phyloP scores from a whole-genome alignment of 2,329 filamentous ascomycete genomes.

The Epichloe glyceriae region DNA sequence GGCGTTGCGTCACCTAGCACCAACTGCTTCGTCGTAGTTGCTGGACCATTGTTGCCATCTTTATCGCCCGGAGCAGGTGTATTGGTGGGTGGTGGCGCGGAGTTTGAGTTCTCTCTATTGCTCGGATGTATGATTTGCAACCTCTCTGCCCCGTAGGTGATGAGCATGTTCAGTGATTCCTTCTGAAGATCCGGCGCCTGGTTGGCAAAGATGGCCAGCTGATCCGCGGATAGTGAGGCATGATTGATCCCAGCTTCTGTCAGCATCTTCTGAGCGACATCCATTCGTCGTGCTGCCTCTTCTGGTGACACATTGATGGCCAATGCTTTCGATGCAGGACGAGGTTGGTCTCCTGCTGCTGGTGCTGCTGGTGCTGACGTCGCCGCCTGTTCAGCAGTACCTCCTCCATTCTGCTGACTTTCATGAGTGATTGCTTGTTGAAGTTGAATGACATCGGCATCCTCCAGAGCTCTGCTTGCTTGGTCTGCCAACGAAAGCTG shows the following conservation, averaged over 20 bases:
- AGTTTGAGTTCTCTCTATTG: conserved; percentile 19
- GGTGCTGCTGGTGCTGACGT: conserved; percentile 1
- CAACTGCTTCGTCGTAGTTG: conserved; percentile 20
- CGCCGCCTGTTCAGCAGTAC: background rate
- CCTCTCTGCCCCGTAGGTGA: conserved; percentile 43
- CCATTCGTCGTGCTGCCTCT: conserved; percentile 36
- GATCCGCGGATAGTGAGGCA: conserved; percentile 36
- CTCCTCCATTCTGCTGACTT: background rate
- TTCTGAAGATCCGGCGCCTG: conserved; percentile 42
- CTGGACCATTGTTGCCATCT: conserved; percentile 10
- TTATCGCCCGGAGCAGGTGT: conserved; percentile 10
- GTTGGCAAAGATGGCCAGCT: conserved; percentile 47
- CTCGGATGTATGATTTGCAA: conserved; percentile 43
- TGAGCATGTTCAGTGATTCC: conserved; percentile 42
- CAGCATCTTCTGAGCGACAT: conserved; percentile 35
- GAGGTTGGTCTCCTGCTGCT: conserved; percentile 1
- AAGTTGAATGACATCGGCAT: conserved; percentile 3
- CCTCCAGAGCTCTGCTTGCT: conserved; percentile 2
- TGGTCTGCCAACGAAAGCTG: conserved; percentile 5
- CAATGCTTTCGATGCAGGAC: conserved; percentile 9
- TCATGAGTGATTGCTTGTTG: background rate
- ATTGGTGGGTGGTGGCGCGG: conserved; percentile 15
- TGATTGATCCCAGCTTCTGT: conserved; percentile 35
- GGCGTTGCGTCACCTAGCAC: conserved; percentile 10
- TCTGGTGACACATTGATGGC: conserved; percentile 26